phyloP scores from a whole-genome alignment of 202 grass and related monocot species.

The Hordeum pubiflorum region DNA sequence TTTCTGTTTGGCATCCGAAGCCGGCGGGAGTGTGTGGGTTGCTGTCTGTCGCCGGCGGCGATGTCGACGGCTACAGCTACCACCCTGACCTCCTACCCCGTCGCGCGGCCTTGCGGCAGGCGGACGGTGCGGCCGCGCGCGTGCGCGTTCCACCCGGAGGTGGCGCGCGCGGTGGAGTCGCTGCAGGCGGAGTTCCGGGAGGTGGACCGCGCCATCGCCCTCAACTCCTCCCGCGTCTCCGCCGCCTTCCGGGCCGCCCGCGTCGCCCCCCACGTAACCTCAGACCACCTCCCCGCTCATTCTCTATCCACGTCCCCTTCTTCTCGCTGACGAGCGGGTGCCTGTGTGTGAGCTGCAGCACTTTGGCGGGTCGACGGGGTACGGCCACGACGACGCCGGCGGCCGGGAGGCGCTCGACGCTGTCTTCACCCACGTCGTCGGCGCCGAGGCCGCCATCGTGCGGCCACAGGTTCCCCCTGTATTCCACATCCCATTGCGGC shows the following conservation, averaged over 20 bases:
- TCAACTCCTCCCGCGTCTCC: conserved; percentile 73
- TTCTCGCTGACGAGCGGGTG: background rate
- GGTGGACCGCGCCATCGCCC: conserved; percentile 56
- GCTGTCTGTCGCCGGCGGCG: conserved; percentile 20
- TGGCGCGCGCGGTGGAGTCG: conserved; percentile 56
- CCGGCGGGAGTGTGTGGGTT: background rate
- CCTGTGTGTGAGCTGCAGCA: conserved; percentile 39
- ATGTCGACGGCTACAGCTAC: conserved; percentile 14
- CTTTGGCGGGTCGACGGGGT: conserved; percentile 84
- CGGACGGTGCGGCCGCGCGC: background rate
- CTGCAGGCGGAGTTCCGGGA: conserved; percentile 55
- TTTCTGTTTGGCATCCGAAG: background rate
- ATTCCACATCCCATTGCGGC: background rate
- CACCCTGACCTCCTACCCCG: background rate
- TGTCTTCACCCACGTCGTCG: conserved; percentile 64
- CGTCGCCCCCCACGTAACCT: conserved; percentile 67
- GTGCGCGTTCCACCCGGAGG: conserved; percentile 39
- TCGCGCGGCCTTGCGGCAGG: background rate
- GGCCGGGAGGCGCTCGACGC: conserved; percentile 69
- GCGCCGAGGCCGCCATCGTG: conserved; percentile 85
- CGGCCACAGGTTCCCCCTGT: conserved; percentile 48
- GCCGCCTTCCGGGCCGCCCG: conserved; percentile 57
- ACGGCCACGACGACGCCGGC: conserved; percentile 85
- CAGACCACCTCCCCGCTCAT: background rate
- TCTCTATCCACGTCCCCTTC: background rate